Conservation (phyloP, 208 protist genomes). For the Leishmania braziliensis region DNA sequence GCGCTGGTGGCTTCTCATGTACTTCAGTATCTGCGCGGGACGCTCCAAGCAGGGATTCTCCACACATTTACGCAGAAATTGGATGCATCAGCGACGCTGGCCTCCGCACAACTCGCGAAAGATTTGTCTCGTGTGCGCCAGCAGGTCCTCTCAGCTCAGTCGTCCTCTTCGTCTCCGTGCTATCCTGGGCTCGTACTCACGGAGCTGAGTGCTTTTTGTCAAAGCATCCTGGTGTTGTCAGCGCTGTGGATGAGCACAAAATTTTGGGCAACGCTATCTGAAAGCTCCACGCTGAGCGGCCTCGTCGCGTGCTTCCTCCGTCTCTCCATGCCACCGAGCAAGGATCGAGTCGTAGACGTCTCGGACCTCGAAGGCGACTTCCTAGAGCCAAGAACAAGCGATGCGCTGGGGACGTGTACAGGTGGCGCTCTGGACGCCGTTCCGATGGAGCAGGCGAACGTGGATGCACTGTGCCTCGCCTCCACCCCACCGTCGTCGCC, state of each 20-base stretch:
- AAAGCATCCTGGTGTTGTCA: slow-evolving; percentile 13
- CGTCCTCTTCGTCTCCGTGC: background rate
- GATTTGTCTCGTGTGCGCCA: background rate
- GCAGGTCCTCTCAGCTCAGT: background rate
- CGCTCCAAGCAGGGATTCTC: background rate
- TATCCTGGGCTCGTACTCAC: slow-evolving; percentile 1
- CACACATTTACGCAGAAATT: background rate
- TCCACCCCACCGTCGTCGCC: background rate
- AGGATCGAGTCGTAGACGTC: background rate
- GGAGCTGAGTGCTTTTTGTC: background rate
- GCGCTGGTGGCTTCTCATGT: background rate
- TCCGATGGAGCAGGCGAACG: too few relatives aligned
- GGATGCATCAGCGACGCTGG: background rate
- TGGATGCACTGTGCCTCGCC: background rate
- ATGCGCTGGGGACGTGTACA: background rate
- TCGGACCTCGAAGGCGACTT: background rate
- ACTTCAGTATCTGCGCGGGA: background rate
- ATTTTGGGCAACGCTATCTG: slow-evolving; percentile 15
- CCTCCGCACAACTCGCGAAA: background rate
- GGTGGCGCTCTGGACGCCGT: background rate
- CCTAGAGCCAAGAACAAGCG: background rate
- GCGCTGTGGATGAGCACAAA: slow-evolving; percentile 35
- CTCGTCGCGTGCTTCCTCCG: background rate
- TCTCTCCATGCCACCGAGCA: background rate
- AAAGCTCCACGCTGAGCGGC: slow-evolving; percentile 4